Percentiles rank a stretch among this genome's conserved stretches.
These are phyloP conservation scores for Kickxella alabastrina DNA, from an alignment of 192 early-diverging fungal species.

Conservation along the genomic window DNA sequence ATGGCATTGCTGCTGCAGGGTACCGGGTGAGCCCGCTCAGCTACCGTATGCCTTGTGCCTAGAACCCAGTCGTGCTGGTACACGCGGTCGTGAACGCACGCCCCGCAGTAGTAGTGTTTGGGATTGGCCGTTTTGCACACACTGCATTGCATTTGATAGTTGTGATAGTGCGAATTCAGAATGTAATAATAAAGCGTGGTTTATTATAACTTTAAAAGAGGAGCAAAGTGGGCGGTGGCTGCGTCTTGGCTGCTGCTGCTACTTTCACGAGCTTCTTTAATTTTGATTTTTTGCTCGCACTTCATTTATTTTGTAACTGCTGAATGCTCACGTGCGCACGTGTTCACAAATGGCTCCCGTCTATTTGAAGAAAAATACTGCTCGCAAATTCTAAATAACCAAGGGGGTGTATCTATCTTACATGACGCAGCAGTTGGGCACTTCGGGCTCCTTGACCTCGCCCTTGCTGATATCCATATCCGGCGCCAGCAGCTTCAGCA, in stretches of 20 bases:
- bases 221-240: not conserved
- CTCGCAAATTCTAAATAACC: too few relatives aligned
- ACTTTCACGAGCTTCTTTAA: too few relatives aligned
- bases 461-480: constrained; percentile 83
- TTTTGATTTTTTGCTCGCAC: too few relatives aligned
- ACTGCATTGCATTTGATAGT: constrained; percentile 50
- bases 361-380: too few relatives aligned
- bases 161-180: too few relatives aligned
- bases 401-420: too few relatives aligned
- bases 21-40: not conserved
- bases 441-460: constrained; percentile 59
- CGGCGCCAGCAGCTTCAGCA: constrained; percentile 87
- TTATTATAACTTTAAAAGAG: too few relatives aligned
- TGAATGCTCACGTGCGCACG: too few relatives aligned
- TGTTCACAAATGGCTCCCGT: too few relatives aligned
- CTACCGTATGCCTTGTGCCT: not conserved
- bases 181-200: too few relatives aligned
- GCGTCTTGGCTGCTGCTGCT: too few relatives aligned
- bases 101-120: constrained; percentile 41
- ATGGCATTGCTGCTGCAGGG: constrained; percentile 14
- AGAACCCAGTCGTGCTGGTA: constrained; percentile 35
- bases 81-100: constrained; percentile 39
- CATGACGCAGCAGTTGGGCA: constrained; percentile 34
- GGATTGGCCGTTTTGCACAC: constrained; percentile 23
- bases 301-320: too few relatives aligned